Percentiles rank a stretch among this genome's conserved stretches.
Conservation (phyloP, 208 protist species). For the Jaenimonas drosophilae region DNA sequence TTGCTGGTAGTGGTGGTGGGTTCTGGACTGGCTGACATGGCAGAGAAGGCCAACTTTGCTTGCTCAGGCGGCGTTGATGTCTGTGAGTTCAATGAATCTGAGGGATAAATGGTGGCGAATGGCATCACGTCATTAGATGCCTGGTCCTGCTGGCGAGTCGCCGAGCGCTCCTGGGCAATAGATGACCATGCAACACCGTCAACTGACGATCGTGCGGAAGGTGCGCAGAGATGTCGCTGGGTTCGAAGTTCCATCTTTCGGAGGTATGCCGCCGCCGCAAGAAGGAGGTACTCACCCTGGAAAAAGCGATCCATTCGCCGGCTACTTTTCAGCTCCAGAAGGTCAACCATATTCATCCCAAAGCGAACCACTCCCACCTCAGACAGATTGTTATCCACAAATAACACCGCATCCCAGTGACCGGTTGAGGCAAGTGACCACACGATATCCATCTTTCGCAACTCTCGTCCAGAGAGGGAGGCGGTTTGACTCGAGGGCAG, state of each 20-base stretch:
- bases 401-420: constrained; percentile 74
- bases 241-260: constrained; percentile 25
- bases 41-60: no score
- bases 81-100: no score
- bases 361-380: constrained; percentile 63
- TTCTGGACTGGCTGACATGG: no score
- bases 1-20: no score
- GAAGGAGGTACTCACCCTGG: constrained; percentile 42
- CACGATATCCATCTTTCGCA: constrained; percentile 77
- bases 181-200: constrained; percentile 20
- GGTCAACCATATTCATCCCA: constrained; percentile 42
- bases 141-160: no score
- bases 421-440: constrained; percentile 68
- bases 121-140: no score
- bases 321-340: constrained; percentile 26
- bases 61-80: no score
- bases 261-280: constrained; percentile 39
- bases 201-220: constrained; percentile 30
- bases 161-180: no score
- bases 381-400: constrained; percentile 81
- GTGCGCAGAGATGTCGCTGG: no score
- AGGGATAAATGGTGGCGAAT: no score
- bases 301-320: constrained; percentile 41
- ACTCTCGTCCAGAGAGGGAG: constrained; percentile 63
- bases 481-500: constrained; percentile 48